Conservation (phyloP, 768 basidiomycete species). For the Suillus weaverae region DNA sequence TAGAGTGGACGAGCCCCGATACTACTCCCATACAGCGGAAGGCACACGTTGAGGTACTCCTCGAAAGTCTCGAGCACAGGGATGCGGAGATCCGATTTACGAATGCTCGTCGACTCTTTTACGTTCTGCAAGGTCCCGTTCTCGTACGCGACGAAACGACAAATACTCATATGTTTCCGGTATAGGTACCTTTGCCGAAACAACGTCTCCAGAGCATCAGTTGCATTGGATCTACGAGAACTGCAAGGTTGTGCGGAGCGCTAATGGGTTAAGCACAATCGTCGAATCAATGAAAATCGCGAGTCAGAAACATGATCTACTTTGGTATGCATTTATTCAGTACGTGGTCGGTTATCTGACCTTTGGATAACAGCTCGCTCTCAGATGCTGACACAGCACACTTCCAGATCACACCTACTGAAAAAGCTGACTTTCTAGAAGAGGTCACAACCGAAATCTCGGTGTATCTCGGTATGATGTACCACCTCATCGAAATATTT, state of each 20-base stretch:
- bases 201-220: constrained; percentile 90
- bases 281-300: constrained; percentile 91
- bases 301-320: constrained; percentile 78
- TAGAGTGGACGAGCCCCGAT: constrained; percentile 76
- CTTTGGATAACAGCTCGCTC: constrained; percentile 52
- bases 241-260: constrained; percentile 78
- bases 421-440: constrained; percentile 79
- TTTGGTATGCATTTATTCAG: constrained; percentile 51
- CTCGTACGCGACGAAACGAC: neutral
- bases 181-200: constrained; percentile 87
- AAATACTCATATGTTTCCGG: constrained; percentile 13
- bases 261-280: constrained; percentile 81
- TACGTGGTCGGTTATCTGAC: constrained; percentile 6
- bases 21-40: constrained; percentile 60
- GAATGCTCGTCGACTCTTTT: constrained; percentile 84
- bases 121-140: constrained; percentile 82
- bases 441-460: constrained; percentile 92
- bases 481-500: constrained; percentile 92
- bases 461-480: constrained; percentile 92
- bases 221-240: constrained; percentile 96
- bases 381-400: constrained; percentile 74
- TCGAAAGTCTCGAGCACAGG: constrained; percentile 87
- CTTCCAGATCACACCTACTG: constrained; percentile 66
- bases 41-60: constrained; percentile 72
- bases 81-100: constrained; percentile 83